A percentile compares a stretch with the other conserved stretches of the same genome.
Evolutionary conservation across 78 protist species (phyloP).

Genomic region (Dictyostelium brefeldianum): DNA sequence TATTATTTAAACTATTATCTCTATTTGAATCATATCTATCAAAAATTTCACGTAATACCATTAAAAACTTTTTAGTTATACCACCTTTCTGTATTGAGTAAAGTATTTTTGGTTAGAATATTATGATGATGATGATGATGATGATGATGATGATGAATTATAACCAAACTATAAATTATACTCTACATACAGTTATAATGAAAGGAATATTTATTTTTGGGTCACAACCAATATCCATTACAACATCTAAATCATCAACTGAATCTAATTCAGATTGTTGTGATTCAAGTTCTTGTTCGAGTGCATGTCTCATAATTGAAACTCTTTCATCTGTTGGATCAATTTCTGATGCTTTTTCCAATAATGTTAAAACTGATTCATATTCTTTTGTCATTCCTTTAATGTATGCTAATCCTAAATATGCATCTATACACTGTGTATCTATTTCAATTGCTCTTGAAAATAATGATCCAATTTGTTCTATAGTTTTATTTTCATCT

Average conservation of each 20-base stretch:
- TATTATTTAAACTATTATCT: conserved; percentile 28
- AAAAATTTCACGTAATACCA: conserved; percentile 25
- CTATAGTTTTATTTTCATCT: conserved; percentile 7
- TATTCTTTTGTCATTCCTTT: conserved; percentile 13
- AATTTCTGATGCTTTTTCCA: conserved; percentile 15
- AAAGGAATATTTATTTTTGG: conserved; percentile 30
- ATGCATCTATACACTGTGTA: conserved; percentile 26
- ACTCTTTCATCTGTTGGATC: conserved; percentile 34
- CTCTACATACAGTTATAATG: neutral
- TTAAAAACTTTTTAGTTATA: conserved; percentile 42
- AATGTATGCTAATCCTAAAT: conserved; percentile 31
- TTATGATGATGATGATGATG: too few species aligned
- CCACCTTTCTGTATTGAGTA: conserved; percentile 42
- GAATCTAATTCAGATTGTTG: neutral
- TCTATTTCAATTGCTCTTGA: conserved; percentile 13
- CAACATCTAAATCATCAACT: conserved; percentile 15
- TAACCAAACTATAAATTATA: neutral
- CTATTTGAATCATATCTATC: conserved; percentile 51
- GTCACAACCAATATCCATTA: conserved; percentile 8
- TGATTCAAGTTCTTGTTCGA: neutral
- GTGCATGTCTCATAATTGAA: neutral
- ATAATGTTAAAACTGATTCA: neutral
- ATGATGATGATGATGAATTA: neutral
- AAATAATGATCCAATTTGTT: conserved; percentile 20
- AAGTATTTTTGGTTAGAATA: too few species aligned